A percentile compares a stretch with the other conserved stretches of the same genome.
Evolutionary conservation across 176 grass and related monocot species (phyloP).

Genomic region (Rhynchospora pubera): DNA sequence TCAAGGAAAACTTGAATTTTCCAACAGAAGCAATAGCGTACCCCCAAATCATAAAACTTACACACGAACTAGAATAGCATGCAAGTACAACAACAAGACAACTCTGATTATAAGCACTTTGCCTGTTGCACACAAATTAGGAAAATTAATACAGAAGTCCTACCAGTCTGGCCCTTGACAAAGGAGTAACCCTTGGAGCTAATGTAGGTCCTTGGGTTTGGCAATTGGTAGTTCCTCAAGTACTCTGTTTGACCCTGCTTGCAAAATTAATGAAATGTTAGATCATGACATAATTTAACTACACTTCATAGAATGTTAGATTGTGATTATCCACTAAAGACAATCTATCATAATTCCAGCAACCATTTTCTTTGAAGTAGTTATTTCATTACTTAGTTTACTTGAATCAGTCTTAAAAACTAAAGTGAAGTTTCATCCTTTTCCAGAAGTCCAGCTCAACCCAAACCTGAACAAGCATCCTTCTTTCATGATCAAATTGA

Average conservation of each 20-base stretch:
- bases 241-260: constrained; percentile 71
- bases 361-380: not conserved
- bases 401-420: not conserved
- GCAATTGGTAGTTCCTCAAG: constrained; percentile 73
- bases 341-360: not conserved
- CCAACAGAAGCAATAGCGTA: not conserved
- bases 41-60: not conserved
- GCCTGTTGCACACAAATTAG: not conserved
- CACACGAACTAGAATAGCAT: not conserved
- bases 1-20: not conserved
- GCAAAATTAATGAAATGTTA: not conserved
- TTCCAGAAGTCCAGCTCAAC: not conserved
- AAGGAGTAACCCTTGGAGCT: constrained; percentile 84
- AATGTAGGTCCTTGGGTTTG: constrained; percentile 69
- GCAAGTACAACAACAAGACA: not conserved
- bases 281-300: not conserved
- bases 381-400: not conserved
- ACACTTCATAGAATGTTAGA: not conserved
- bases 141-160: not conserved
- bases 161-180: constrained; percentile 75
- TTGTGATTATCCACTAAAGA: not conserved
- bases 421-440: not conserved
- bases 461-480: not conserved
- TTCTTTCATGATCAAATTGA: not conserved
- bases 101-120: not conserved